Percentiles rank a stretch among this genome's conserved stretches.
Conservation (phyloP, 371 early-diverging fungal species). For the Thermomucor indicae-seudaticae region DNA sequence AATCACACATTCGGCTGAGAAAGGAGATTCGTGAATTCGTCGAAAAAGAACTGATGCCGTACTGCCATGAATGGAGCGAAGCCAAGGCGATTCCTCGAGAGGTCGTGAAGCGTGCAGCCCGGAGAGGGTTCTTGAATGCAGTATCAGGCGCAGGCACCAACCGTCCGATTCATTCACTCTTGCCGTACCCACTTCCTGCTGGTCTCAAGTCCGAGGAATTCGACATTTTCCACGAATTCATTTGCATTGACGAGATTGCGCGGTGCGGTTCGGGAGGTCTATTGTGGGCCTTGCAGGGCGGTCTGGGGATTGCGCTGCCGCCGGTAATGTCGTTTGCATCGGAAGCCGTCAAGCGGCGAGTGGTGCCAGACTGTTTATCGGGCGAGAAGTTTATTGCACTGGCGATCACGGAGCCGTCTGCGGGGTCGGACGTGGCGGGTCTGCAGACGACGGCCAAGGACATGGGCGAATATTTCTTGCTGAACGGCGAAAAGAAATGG, state of each 20-base stretch:
- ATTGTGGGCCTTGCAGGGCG: conserved; percentile 80
- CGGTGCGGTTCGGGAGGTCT: conserved; percentile 85
- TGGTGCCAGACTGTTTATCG: conserved; percentile 65
- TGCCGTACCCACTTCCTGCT: conserved; percentile 36
- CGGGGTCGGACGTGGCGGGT: conserved; percentile 81
- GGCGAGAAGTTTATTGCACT: conserved; percentile 81
- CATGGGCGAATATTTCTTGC: conserved; percentile 67
- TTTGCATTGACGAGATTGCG: conserved; percentile 76
- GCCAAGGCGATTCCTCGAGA: conserved; percentile 69
- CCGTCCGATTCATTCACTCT: conserved; percentile 9
- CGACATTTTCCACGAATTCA: conserved; percentile 79
- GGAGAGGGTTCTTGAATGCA: conserved; percentile 63
- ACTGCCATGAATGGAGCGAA: conserved; percentile 84
- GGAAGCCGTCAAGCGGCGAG: conserved; percentile 62
- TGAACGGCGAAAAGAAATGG: conserved; percentile 89
- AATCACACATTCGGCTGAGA: conserved; percentile 69
- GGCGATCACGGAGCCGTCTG: conserved; percentile 67
- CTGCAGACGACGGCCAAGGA: conserved; percentile 69
- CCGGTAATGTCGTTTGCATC: conserved; percentile 77
- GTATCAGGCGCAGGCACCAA: conserved; percentile 56
- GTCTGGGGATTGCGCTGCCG: conserved; percentile 62
- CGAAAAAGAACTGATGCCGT: conserved; percentile 79
- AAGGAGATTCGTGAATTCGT: conserved; percentile 67
- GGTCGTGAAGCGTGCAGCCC: conserved; percentile 65
- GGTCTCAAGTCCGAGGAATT: conserved; percentile 54